Evolutionary conservation across 129 eudicot genomes (phyloP), one percentile per base, ranked within the genome.

Genomic region (Flaveria bidentis): DNA sequence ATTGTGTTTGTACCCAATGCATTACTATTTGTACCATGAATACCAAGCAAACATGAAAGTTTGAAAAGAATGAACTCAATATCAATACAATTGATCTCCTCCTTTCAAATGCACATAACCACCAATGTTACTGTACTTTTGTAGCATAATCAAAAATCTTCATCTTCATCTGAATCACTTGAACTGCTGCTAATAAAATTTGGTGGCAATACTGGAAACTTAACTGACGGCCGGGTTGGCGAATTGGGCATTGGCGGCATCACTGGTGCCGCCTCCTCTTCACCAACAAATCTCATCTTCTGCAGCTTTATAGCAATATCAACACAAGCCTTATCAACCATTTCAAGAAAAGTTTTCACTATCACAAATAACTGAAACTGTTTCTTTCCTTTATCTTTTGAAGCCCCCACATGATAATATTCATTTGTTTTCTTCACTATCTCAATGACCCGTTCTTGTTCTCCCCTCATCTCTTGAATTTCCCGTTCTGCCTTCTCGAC

Each of bases 321-420:
- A 65, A 94, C 75, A 78, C 99, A 94, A 10, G 88, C 96, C 76
- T 82, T 83, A 76, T 94, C 99, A 61, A 94, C 99, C 97, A 89
- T 89, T 47, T 78, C 86, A 44, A 91, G 81, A 66, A 94, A 94
- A 63, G 89, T 87, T 63, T 86, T 89, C 20, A 94, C 92, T 52
- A 94, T 87, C 49, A 84, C 88, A 75, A 89, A 94, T 71, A 94
- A 65, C 68, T 94, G 99, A 76, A 94, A 84, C 26, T 77, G 85
- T 61, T 90, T 82, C 33, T 56, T 80, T 71, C 80, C 88, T 79
- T 84, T 94, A 57, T 87, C 88, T 47, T 86, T 89, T 2, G 88
- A 89, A 28, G 85, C 85, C 69, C 97, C 96, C 8, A 88, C 84
- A 71, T 94, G 97, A 64, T 84, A 94, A 45, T 94, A 91, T 53